Evolutionary conservation across 177 flowering plant genomes (phyloP).

Genomic region (Vitis hybrid): DNA sequence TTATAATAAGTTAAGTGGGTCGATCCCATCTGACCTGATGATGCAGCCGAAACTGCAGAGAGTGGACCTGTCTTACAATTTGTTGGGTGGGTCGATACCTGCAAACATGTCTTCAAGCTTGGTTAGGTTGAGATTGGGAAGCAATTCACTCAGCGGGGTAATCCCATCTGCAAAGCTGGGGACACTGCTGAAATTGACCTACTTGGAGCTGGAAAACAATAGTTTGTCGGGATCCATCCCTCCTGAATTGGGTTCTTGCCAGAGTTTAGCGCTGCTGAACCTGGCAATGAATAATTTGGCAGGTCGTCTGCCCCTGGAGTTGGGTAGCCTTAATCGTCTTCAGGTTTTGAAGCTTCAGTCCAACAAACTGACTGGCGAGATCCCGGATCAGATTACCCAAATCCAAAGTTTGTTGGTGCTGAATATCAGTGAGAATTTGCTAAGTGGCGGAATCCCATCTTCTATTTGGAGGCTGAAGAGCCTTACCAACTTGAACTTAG

Average conservation of each 20-base stretch:
- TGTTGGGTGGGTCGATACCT: slow-evolving; percentile 55
- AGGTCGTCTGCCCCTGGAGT: slow-evolving; percentile 45
- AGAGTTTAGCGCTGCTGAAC: slow-evolving; percentile 45
- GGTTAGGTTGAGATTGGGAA: slow-evolving; percentile 59
- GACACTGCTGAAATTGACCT: slow-evolving; percentile 32
- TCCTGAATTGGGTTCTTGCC: slow-evolving; percentile 43
- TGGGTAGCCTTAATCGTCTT: slow-evolving; percentile 50
- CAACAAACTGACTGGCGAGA: slow-evolving; percentile 50
- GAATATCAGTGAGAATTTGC: slow-evolving; percentile 55
- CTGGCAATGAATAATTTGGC: slow-evolving; percentile 47
- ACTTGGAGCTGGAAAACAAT: slow-evolving; percentile 65
- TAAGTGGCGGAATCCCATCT: slow-evolving; percentile 57
- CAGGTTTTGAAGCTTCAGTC: slow-evolving; percentile 49
- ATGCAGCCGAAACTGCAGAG: slow-evolving; percentile 32
- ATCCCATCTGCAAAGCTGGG: slow-evolving; percentile 35
- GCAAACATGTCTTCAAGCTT: slow-evolving; percentile 34
- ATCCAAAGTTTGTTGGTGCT: slow-evolving; percentile 31
- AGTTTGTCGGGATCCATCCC: slow-evolving; percentile 49
- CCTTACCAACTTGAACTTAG: slow-evolving; percentile 28
- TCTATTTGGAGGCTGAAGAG: slow-evolving; percentile 33
- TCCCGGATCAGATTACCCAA: slow-evolving; percentile 41
- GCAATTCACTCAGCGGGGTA: slow-evolving; percentile 43
- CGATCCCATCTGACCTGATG: slow-evolving; percentile 53
- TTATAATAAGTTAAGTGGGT: slow-evolving; percentile 47
- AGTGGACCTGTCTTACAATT: slow-evolving; percentile 58